These are phyloP conservation scores for Inonotus obliquus DNA, from an alignment of 1,284 basidiomycete species.

Conservation along the genomic window DNA sequence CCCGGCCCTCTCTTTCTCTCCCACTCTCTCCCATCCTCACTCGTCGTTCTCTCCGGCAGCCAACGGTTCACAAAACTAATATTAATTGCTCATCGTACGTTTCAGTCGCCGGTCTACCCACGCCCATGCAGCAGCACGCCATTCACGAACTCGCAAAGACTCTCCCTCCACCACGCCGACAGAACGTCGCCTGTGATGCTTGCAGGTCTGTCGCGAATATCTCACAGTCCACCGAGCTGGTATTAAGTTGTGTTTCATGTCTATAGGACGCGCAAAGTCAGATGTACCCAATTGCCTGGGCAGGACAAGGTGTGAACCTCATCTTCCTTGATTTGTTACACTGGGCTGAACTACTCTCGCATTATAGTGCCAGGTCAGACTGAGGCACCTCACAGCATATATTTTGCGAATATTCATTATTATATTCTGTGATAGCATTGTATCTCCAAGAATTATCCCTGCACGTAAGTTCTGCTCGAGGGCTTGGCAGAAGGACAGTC, in stretches of 20 bases:
- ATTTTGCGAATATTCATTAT: conserved; percentile 6
- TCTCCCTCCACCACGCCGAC: conserved; percentile 72
- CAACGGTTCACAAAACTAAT: background rate
- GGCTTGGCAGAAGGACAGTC: background rate
- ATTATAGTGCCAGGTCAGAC: conserved; percentile 57
- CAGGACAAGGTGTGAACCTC: conserved; percentile 61
- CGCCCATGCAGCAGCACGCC: conserved; percentile 64
- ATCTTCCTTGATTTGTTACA: background rate
- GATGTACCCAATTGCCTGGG: conserved; percentile 72
- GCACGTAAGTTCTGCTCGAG: conserved; percentile 54
- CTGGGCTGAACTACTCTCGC: conserved; percentile 1
- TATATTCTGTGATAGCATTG: conserved; percentile 52
- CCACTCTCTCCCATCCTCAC: background rate
- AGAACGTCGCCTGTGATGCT: conserved; percentile 88
- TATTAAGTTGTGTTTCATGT: background rate
- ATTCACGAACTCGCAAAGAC: conserved; percentile 73
- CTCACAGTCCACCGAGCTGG: conserved; percentile 1
- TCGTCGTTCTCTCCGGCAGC: background rate
- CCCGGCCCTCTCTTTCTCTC: too few species aligned
- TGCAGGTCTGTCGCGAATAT: conserved; percentile 51
- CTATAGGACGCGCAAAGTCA: conserved; percentile 72
- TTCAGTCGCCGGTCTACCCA: conserved; percentile 45
- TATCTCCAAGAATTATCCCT: conserved; percentile 74
- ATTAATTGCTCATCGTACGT: background rate
- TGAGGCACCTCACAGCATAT: conserved; percentile 15